Conservation (phyloP, 805 yeast genomes). For the Candida chilensis region DNA sequence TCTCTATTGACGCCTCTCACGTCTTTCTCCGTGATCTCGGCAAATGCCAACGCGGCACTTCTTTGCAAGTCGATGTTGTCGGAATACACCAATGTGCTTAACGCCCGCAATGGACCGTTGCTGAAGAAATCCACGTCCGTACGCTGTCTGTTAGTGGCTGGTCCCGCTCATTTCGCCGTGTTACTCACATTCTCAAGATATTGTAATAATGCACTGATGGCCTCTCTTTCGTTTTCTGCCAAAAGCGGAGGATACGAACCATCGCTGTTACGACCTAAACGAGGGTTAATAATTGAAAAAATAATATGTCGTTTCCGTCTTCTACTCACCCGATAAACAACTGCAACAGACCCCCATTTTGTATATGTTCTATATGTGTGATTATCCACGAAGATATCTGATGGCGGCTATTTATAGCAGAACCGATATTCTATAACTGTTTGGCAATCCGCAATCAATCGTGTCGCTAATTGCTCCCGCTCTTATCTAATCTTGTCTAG, state of each 20-base stretch:
- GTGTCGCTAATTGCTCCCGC: no score
- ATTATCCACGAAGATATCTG: no score
- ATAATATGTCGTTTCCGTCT: no score
- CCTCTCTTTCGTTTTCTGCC: slow-evolving; percentile 95
- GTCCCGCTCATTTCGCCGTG: not conserved
- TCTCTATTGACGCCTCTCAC: slow-evolving; percentile 85
- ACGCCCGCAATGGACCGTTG: slow-evolving; percentile 79
- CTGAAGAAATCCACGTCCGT: slow-evolving; percentile 84
- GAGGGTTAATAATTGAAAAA: no score
- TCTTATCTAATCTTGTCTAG: no score
- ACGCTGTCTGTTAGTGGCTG: slow-evolving; percentile 13
- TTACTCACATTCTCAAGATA: slow-evolving; percentile 67
- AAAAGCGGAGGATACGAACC: slow-evolving; percentile 69
- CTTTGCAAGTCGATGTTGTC: slow-evolving; percentile 93
- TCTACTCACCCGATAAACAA: slow-evolving; percentile 18
- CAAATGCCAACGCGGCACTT: slow-evolving; percentile 96
- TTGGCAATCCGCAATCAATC: no score
- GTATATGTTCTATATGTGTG: no score
- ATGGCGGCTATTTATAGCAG: no score
- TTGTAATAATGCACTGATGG: slow-evolving; percentile 82
- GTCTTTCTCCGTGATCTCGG: slow-evolving; percentile 95
- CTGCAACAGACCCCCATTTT: slow-evolving; percentile 47
- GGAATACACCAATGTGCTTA: slow-evolving; percentile 87
- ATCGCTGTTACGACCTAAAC: slow-evolving; percentile 31
- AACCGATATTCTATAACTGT: no score